Conservation (phyloP, 2,329 filamentous ascomycete genomes). For the Alternaria sp. region DNA sequence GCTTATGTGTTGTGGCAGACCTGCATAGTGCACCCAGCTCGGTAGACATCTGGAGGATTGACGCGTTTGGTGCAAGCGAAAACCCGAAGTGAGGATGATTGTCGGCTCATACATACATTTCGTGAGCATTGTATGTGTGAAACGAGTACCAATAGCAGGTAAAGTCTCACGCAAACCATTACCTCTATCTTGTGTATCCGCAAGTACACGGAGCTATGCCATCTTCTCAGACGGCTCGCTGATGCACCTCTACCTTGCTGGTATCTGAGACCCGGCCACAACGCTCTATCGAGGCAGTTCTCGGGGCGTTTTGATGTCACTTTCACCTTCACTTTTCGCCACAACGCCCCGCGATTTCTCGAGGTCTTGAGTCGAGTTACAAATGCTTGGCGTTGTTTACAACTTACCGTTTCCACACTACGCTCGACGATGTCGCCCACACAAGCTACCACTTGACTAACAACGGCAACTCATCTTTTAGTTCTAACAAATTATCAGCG, state of each 20-base stretch:
- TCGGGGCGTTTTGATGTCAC: neutral
- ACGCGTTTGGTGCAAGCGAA: neutral
- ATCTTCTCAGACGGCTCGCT: neutral
- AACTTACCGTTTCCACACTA: neutral
- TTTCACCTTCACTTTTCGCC: slow-evolving; percentile 6
- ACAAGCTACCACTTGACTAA: neutral
- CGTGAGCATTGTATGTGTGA: neutral
- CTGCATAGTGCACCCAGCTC: neutral
- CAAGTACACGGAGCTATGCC: neutral
- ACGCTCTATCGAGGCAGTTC: neutral
- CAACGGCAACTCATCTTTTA: neutral
- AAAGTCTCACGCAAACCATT: neutral
- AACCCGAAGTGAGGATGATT: too few relatives aligned
- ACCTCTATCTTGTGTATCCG: neutral
- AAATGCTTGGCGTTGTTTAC: slow-evolving; percentile 8
- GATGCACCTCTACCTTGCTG: neutral
- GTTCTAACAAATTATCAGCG: neutral
- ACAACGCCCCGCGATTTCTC: neutral
- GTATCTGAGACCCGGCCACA: neutral
- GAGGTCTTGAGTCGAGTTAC: neutral
- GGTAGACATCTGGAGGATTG: neutral
- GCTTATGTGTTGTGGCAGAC: neutral
- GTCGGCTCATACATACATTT: neutral
- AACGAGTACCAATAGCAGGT: neutral
- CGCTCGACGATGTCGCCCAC: neutral